Percentiles rank a stretch among this genome's conserved stretches.
Evolutionary conservation across 2,329 filamentous ascomycete genomes (phyloP).

Genomic region (Arthrobotrys entomopaga): DNA sequence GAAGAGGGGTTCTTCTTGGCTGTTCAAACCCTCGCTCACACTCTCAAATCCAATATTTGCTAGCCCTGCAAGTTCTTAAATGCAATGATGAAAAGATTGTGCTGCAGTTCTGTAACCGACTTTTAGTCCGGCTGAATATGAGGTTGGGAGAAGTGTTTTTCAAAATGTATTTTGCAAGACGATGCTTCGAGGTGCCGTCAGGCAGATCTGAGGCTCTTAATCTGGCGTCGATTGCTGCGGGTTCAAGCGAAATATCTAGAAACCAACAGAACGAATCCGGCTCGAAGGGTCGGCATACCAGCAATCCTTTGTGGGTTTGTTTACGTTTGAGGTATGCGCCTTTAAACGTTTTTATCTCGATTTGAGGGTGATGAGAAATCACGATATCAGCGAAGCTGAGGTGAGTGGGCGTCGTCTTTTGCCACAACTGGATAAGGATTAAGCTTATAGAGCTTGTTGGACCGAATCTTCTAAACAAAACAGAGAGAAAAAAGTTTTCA

Average conservation of each 20-base stretch:
- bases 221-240: neutral
- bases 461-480: neutral
- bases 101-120: slow-evolving; percentile 24
- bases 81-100: neutral
- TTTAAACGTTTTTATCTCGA: slow-evolving; percentile 6
- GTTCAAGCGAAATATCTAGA: neutral
- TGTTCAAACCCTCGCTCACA: slow-evolving; percentile 3
- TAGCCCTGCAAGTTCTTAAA: neutral
- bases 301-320: too few species aligned
- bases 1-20: slow-evolving; percentile 24
- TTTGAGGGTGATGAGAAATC: slow-evolving; percentile 53
- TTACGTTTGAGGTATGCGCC: neutral
- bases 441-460: too few species aligned
- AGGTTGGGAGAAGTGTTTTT: slow-evolving; percentile 7
- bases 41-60: neutral
- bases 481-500: neutral
- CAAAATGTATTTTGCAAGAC: too few species aligned
- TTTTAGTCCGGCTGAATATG: slow-evolving; percentile 31
- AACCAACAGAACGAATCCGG: neutral
- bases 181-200: neutral
- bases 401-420: neutral
- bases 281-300: too few species aligned
- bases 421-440: neutral
- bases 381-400: slow-evolving; percentile 27
- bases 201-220: slow-evolving; percentile 8